These are phyloP conservation scores for Ceratocystis diversiconidia DNA, from an alignment of 2,329 filamentous ascomycete genomes.

Conservation along the genomic window DNA sequence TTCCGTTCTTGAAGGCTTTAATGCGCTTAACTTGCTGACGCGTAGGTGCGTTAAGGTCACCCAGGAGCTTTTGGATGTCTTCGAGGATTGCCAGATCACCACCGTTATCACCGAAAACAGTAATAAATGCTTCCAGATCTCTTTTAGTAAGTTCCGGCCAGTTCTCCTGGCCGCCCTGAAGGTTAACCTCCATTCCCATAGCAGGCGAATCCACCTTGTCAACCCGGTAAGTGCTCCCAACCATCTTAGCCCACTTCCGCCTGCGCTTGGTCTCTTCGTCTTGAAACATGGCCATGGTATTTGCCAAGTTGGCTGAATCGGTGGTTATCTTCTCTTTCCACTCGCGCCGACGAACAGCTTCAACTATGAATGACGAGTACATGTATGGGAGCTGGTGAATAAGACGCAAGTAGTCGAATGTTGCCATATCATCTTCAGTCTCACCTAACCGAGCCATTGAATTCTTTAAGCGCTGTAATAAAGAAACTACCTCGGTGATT, in stretches of 20 bases:
- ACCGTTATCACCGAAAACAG: constrained; percentile 48
- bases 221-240: constrained; percentile 57
- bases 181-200: constrained; percentile 68
- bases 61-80: constrained; percentile 61
- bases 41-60: constrained; percentile 67
- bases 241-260: constrained; percentile 77
- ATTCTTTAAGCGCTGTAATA: constrained; percentile 32
- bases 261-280: constrained; percentile 84
- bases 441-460: constrained; percentile 59
- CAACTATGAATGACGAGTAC: constrained; percentile 77
- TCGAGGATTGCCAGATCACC: constrained; percentile 51
- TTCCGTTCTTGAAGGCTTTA: constrained; percentile 93
- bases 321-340: constrained; percentile 84
- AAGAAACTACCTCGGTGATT: constrained; percentile 51
- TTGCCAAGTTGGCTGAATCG: constrained; percentile 75
- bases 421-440: constrained; percentile 60
- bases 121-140: constrained; percentile 63
- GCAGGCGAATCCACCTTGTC: constrained; percentile 55
- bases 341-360: constrained; percentile 72
- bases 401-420: constrained; percentile 65
- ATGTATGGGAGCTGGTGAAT: constrained; percentile 75
- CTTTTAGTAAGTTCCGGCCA: constrained; percentile 69
- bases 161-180: constrained; percentile 64
- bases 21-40: constrained; percentile 75
- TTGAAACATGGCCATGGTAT: constrained; percentile 83